Evolutionary conservation across 331 rosid species (phyloP), one percentile per base, ranked within the genome.

Genomic region (Pyracantha coccinea): DNA sequence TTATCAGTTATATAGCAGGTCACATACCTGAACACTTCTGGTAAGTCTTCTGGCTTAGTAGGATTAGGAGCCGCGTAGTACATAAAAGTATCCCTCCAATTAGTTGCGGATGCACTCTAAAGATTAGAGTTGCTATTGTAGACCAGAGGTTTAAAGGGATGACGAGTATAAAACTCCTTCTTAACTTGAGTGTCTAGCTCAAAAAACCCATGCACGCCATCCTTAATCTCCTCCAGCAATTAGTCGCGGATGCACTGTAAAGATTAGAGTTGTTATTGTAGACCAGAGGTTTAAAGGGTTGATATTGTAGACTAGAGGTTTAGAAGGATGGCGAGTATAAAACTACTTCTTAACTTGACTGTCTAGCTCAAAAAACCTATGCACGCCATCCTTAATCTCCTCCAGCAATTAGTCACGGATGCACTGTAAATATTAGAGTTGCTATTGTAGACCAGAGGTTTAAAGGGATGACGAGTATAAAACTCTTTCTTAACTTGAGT

Each of bases 321-420:
- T 12, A 20, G 23, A 41, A n/a, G 6, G 19, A 17, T 85, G 73
- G 6, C 86, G 84, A 21, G 62, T 29, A 23, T 77, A 82, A 1
- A 59, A 23, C 9, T 61, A 13, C 29, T n/a, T n/a, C n/a, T n/a
- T n/a, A n/a, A n/a, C n/a, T n/a, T n/a, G n/a, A n/a, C n/a, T n/a
- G n/a, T n/a, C n/a, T n/a, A n/a, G n/a, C n/a, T n/a, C n/a, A n/a
- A n/a, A n/a, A n/a, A n/a, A n/a, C n/a, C n/a, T n/a, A n/a, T n/a
- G n/a, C n/a, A n/a, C n/a, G n/a, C n/a, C n/a, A n/a, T n/a, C n/a
- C n/a, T n/a, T n/a, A n/a, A n/a, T n/a, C n/a, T n/a, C n/a, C n/a
- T n/a, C n/a, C n/a, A n/a, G n/a, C n/a, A n/a, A n/a, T n/a, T 68
- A 68, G 73, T 25, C 16, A 41, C 59, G 2, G 73, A 58, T 25